Percentiles rank a stretch among this genome's conserved stretches.
These are phyloP conservation scores for Camelina hispida DNA, from an alignment of 345 rosid genomes.

Conservation along the genomic window DNA sequence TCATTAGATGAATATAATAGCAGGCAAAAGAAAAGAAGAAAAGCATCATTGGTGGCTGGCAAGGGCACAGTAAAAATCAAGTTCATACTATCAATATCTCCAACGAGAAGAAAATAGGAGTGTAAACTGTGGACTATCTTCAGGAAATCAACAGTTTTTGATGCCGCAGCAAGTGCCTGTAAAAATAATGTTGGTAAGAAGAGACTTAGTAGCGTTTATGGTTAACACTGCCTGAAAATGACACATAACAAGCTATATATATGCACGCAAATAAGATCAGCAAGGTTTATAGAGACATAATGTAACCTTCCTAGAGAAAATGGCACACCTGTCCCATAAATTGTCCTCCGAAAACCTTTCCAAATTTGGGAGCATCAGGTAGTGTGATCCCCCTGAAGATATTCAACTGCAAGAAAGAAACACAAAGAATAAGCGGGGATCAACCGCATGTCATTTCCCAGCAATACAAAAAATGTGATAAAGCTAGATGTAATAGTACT, in stretches of 20 bases:
- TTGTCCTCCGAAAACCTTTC: conserved; percentile 97
- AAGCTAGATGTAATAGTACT: too few relatives aligned
- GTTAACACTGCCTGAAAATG: conserved; percentile 8
- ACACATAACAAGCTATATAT: conserved; percentile 6
- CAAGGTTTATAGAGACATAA: neutral
- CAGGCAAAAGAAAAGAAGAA: conserved; percentile 24
- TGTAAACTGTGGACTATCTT: conserved; percentile 93
- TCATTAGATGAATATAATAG: conserved; percentile 13
- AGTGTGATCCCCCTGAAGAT: conserved; percentile 83
- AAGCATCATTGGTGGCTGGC: conserved; percentile 22
- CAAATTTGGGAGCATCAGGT: conserved; percentile 89
- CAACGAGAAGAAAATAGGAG: conserved; percentile 85
- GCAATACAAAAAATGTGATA: neutral
- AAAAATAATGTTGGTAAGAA: conserved; percentile 17
- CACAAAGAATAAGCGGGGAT: conserved; percentile 11
- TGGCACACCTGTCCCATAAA: conserved; percentile 80
- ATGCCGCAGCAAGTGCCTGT: conserved; percentile 98
- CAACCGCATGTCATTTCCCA: conserved; percentile 3
- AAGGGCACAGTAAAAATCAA: conserved; percentile 6
- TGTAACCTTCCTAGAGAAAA: neutral
- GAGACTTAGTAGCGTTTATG: conserved; percentile 1
- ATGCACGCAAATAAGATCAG: conserved; percentile 5
- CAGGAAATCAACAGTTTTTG: conserved; percentile 92
- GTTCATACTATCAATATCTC: conserved; percentile 81
- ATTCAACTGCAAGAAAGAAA: conserved; percentile 64